Percentiles rank a stretch among this genome's conserved stretches.
phyloP scores from a whole-genome alignment of 1,284 basidiomycete species.

The Austroboletus novae-zelandiae region DNA sequence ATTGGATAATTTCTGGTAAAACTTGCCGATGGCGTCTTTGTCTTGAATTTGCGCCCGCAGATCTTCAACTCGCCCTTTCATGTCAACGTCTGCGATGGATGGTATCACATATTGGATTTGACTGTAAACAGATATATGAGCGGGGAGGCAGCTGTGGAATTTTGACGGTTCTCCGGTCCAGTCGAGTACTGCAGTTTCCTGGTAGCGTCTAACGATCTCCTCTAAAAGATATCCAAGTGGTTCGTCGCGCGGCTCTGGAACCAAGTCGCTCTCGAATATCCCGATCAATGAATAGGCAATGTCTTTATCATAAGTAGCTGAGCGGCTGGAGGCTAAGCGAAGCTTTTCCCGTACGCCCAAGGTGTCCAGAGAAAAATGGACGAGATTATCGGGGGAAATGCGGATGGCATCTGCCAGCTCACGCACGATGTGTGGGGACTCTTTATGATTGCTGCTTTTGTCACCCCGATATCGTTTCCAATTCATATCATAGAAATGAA shows the following conservation, averaged over 20 bases:
- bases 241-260: not conserved
- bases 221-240: not conserved
- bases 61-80: not conserved
- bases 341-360: not conserved
- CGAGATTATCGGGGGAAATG: not conserved
- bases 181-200: not conserved
- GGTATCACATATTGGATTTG: not conserved
- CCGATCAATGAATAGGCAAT: not conserved
- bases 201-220: not conserved
- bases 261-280: not conserved
- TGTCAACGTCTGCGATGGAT: not conserved
- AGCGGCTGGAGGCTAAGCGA: not conserved
- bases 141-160: not conserved
- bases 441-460: not conserved
- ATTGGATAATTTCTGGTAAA: not conserved
- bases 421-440: not conserved
- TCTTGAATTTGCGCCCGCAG: not conserved
- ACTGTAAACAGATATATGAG: not conserved
- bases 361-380: not conserved
- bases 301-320: not conserved
- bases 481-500: constrained; percentile 4
- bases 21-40: too few relatives aligned
- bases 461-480: constrained; percentile 5
- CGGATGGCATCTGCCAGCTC: not conserved
- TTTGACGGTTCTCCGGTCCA: not conserved